Evolutionary conservation across 2,329 filamentous ascomycete genomes (phyloP).

Genomic region (Zasmidium citrigriseum): DNA sequence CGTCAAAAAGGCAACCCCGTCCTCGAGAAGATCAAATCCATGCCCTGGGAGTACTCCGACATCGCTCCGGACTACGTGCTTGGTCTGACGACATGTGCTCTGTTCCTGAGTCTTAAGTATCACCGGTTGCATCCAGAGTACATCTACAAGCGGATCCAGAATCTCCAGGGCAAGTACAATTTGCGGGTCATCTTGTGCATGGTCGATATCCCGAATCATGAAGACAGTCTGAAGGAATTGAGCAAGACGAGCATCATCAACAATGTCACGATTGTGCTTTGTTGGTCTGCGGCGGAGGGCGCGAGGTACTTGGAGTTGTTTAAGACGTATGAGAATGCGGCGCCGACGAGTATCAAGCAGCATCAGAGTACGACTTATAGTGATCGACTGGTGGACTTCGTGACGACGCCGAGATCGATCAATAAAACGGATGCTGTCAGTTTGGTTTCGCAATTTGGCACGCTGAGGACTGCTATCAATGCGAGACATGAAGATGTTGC

Average conservation of each 20-base stretch:
- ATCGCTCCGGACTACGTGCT: conserved; percentile 94
- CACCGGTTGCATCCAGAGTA: conserved; percentile 97
- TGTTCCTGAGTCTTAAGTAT: conserved; percentile 95
- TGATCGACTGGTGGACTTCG: conserved; percentile 86
- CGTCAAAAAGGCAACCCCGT: conserved; percentile 96
- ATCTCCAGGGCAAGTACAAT: conserved; percentile 80
- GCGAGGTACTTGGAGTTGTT: conserved; percentile 92
- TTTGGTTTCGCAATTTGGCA: conserved; percentile 89
- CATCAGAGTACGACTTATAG: conserved; percentile 81
- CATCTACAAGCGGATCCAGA: conserved; percentile 88
- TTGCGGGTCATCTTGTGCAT: conserved; percentile 84
- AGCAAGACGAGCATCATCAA: conserved; percentile 92
- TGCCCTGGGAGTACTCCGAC: conserved; percentile 96
- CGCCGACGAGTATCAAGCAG: conserved; percentile 77
- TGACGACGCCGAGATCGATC: conserved; percentile 83
- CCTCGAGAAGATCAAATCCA: conserved; percentile 74
- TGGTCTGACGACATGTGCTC: conserved; percentile 80
- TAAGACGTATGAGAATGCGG: conserved; percentile 90
- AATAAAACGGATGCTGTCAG: conserved; percentile 95
- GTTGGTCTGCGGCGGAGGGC: conserved; percentile 92
- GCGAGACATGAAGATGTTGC: conserved; percentile 82
- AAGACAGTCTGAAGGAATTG: conserved; percentile 84
- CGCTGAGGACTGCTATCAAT: conserved; percentile 81
- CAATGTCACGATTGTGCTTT: conserved; percentile 86
- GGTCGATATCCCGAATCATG: conserved; percentile 94